Base-by-base conservation (phyloP, 768 basidiomycete genomes). In the Hydnomerulius pinastri region DNA sequence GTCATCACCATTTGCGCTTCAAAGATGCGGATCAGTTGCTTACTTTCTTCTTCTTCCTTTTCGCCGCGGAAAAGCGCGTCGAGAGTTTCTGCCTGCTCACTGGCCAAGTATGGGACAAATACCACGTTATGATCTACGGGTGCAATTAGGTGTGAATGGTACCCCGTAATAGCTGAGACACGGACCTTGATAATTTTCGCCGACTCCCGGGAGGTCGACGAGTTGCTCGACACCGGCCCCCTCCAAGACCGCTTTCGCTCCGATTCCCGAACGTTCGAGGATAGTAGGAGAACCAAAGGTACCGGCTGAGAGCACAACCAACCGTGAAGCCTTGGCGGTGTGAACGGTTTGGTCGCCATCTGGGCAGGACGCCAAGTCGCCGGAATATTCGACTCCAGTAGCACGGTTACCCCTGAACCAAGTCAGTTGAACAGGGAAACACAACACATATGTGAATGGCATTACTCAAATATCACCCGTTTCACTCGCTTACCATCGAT, bases 141-240 rank as follows among this genome's bases (percentile, higher is more conserved):
- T n/a, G n/a, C n/a, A n/a, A n/a, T n/a, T n/a, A n/a, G n/a, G n/a
- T n/a, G n/a, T n/a, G n/a, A n/a, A n/a, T n/a, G n/a, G n/a, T n/a
- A n/a, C n/a, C n/a, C n/a, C n/a, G n/a, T n/a, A n/a, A n/a, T n/a
- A n/a, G n/a, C n/a, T n/a, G n/a, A n/a, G n/a, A n/a, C n/a, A 56
- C 66, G 32, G 44, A 78, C 81, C 82, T 55, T 77, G 73, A 45
- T 79, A 82, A 54, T 89, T 80, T 60, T 86, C 84, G 10, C 90
- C 90, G 0, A 94, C 90, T 6, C 85, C 87, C 4, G 87, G 87
- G 6, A 91, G 77, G 46, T 90, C 82, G 9, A 87, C 75, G 9
- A 80, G 37, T 46, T 75, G 68, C 7, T 60, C 51, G 35, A 91
- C 73, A 2, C 71, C 73, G 43, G 77, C 63, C 40, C 68, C 69